Evolutionary conservation across 306 rosid species (phyloP).

Genomic region (Vicia sativa): DNA sequence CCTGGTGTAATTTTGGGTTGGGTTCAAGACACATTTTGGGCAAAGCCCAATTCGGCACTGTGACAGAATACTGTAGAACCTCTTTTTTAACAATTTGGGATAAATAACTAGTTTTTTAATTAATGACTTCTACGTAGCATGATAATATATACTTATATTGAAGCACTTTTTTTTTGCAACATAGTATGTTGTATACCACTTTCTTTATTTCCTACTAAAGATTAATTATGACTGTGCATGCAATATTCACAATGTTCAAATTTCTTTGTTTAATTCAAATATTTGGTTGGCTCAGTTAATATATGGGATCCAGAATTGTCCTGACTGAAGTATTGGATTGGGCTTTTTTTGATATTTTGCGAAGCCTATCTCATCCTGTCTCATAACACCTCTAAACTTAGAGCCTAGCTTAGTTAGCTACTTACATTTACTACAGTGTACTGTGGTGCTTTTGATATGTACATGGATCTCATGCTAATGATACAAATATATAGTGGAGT

Average conservation of each 20-base stretch:
- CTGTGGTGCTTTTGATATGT: conserved; percentile 12
- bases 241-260: not conserved
- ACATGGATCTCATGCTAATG: conserved; percentile 27
- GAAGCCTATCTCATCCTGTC: not conserved
- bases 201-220: not conserved
- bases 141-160: conserved; percentile 15
- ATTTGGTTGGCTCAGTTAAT: conserved; percentile 10
- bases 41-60: not conserved
- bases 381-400: conserved; percentile 3
- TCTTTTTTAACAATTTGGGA: not conserved
- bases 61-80: not conserved
- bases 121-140: conserved; percentile 1
- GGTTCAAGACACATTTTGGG: conserved; percentile 12
- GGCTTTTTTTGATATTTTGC: not conserved
- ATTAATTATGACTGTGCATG: not conserved
- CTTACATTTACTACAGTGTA: conserved; percentile 13
- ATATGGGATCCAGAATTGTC: conserved; percentile 2
- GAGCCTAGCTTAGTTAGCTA: not conserved
- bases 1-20: not conserved
- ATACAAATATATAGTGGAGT: conserved; percentile 13
- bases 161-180: not conserved
- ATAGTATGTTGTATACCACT: not conserved
- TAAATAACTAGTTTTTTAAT: not conserved
- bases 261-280: conserved; percentile 1
- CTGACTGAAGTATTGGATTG: conserved; percentile 1